phyloP scores from a whole-genome alignment of 495 filamentous ascomycete species.

The Aspergillus bridgeri region DNA sequence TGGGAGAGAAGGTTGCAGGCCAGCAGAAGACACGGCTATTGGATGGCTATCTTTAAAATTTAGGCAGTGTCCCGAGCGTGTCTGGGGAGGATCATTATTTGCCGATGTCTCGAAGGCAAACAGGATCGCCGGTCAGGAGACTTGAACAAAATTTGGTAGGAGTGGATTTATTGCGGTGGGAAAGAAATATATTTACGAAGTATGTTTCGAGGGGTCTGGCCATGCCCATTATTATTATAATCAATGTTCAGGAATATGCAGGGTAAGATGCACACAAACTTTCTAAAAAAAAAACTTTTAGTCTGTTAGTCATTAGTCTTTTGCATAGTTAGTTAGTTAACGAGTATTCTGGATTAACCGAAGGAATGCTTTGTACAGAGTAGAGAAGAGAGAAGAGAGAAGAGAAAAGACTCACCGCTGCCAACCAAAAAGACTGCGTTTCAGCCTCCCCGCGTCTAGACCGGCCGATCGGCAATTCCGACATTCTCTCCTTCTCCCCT shows the following conservation, averaged over 20 bases:
- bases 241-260: too few relatives aligned
- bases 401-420: not conserved
- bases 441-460: conserved; percentile 25
- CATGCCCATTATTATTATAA: not conserved
- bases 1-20: not conserved
- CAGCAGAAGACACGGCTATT: not conserved
- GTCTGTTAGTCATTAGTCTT: too few relatives aligned
- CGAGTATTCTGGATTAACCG: too few relatives aligned
- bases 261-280: not conserved
- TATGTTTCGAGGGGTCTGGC: not conserved
- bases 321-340: too few relatives aligned
- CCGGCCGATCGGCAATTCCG: conserved; percentile 21
- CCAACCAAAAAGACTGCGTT: not conserved
- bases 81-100: too few relatives aligned
- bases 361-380: too few relatives aligned
- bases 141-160: not conserved
- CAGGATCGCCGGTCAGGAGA: not conserved
- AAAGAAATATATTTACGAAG: too few relatives aligned
- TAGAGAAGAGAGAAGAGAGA: too few relatives aligned
- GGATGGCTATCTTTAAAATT: not conserved
- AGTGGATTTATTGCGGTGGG: not conserved
- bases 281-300: not conserved
- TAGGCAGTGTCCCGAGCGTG: not conserved
- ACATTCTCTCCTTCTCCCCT: conserved; percentile 12
- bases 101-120: not conserved